Evolutionary conservation across 2,329 filamentous ascomycete genomes (phyloP).

Genomic region (Xenosphaeropsis pyriputrescens): DNA sequence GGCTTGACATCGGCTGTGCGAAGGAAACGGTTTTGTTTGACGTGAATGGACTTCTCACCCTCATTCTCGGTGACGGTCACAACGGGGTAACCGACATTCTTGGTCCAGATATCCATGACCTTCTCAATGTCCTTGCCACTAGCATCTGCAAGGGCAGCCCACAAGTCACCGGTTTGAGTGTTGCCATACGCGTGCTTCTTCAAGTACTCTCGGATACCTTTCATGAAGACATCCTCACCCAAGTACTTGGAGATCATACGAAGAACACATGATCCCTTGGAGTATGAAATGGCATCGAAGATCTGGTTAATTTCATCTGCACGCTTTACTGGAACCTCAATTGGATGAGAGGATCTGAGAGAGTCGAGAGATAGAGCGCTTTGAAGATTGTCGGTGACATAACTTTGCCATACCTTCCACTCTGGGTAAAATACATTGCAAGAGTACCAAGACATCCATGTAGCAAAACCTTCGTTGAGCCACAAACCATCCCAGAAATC

Average conservation of each 20-base stretch:
- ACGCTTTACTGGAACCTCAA: slow-evolving; percentile 89
- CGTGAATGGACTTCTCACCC: slow-evolving; percentile 55
- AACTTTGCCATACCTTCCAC: slow-evolving; percentile 96
- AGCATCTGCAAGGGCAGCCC: slow-evolving; percentile 74
- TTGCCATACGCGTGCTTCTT: slow-evolving; percentile 97
- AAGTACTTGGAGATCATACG: slow-evolving; percentile 96
- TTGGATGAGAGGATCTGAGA: slow-evolving; percentile 85
- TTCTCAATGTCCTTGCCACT: slow-evolving; percentile 83
- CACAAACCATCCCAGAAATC: slow-evolving; percentile 97
- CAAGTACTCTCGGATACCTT: slow-evolving; percentile 79
- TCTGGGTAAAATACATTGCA: slow-evolving; percentile 94
- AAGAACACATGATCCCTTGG: slow-evolving; percentile 88
- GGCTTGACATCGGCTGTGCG: slow-evolving; percentile 86
- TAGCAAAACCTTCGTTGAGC: slow-evolving; percentile 89
- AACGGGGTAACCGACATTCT: slow-evolving; percentile 88
- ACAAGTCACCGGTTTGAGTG: slow-evolving; percentile 80
- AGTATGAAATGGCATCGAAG: slow-evolving; percentile 95
- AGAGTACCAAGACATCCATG: slow-evolving; percentile 88
- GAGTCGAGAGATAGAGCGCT: slow-evolving; percentile 80
- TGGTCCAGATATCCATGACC: slow-evolving; percentile 94
- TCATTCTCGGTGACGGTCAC: slow-evolving; percentile 71
- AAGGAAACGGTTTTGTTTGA: slow-evolving; percentile 93
- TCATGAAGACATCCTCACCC: slow-evolving; percentile 83
- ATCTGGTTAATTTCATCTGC: slow-evolving; percentile 97
- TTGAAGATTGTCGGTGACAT: slow-evolving; percentile 85